A percentile compares a stretch with the other conserved stretches of the same genome.
These are phyloP conservation scores for Xeromyces bisporus DNA, from an alignment of 495 filamentous ascomycete species.

Conservation along the genomic window DNA sequence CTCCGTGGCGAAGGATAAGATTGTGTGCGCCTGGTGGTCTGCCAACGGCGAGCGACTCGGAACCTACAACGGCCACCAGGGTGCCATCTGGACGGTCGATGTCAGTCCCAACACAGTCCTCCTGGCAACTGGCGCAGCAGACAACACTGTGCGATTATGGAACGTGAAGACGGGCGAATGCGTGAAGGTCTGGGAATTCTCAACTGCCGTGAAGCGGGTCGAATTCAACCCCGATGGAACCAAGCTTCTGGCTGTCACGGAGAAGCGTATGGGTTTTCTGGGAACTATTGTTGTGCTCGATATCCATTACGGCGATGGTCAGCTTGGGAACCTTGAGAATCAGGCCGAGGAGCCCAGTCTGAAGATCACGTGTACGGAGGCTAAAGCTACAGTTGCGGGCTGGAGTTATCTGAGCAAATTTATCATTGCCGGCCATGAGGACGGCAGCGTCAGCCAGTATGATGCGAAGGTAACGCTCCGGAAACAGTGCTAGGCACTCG, in stretches of 20 bases:
- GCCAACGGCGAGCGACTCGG: conserved; percentile 90
- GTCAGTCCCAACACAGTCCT: conserved; percentile 87
- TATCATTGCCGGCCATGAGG: conserved; percentile 95
- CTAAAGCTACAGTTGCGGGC: conserved; percentile 90
- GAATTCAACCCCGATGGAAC: conserved; percentile 90
- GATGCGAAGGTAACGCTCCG: conserved; percentile 65
- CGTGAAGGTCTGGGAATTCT: conserved; percentile 93
- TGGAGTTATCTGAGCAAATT: conserved; percentile 86
- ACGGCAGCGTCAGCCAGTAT: conserved; percentile 84
- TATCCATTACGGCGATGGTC: conserved; percentile 60
- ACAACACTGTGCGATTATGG: conserved; percentile 97
- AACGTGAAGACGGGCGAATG: conserved; percentile 84
- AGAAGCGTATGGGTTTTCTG: conserved; percentile 91
- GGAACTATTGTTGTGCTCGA: conserved; percentile 85
- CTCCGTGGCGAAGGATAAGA: conserved; percentile 92
- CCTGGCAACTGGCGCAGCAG: conserved; percentile 86
- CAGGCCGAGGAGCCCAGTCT: conserved; percentile 68
- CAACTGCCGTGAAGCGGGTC: conserved; percentile 86
- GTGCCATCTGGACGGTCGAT: conserved; percentile 97
- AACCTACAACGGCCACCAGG: conserved; percentile 91
- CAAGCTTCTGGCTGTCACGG: conserved; percentile 78
- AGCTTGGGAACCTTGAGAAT: conserved; percentile 30
- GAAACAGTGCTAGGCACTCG: no score
- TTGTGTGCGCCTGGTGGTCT: conserved; percentile 86
- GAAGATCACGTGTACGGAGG: conserved; percentile 79